These are phyloP conservation scores for Bruguiera sexangula DNA, from an alignment of 345 rosid genomes.

Conservation along the genomic window DNA sequence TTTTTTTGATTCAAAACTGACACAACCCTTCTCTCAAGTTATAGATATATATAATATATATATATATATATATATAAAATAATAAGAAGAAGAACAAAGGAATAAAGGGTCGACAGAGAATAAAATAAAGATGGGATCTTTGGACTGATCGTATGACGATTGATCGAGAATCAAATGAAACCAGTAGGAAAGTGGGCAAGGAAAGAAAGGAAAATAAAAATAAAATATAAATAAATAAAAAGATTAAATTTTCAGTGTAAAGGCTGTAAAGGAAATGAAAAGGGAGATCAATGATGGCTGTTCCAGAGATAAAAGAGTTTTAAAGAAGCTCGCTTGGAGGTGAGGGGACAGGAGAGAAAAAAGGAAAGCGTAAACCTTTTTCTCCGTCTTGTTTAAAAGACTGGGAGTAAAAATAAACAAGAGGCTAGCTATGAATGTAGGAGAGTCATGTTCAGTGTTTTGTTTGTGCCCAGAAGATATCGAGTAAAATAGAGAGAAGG, in stretches of 20 bases:
- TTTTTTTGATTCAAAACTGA: conserved; percentile 17
- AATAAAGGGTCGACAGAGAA: conserved; percentile 30
- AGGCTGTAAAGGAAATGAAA: conserved; percentile 8
- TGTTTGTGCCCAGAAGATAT: conserved; percentile 15
- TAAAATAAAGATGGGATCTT: conserved; percentile 25
- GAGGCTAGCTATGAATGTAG: conserved; percentile 22
- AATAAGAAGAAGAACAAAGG: conserved; percentile 23
- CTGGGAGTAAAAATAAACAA: background rate
- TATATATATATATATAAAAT: background rate
- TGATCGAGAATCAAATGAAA: conserved; percentile 42
- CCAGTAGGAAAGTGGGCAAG: conserved; percentile 32
- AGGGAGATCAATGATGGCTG: background rate
- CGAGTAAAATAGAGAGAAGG: conserved; percentile 7
- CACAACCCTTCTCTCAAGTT: background rate
- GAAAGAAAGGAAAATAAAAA: conserved; percentile 1
- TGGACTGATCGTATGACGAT: conserved; percentile 6
- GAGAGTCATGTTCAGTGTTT: conserved; percentile 24
- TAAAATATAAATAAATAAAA: background rate
- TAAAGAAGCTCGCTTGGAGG: conserved; percentile 8
- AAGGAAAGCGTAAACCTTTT: background rate
- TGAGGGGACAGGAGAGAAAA: background rate
- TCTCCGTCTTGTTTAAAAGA: too few relatives aligned
- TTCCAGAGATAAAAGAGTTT: background rate
- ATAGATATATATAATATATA: background rate
- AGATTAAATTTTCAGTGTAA: background rate